Evolutionary conservation across 2,329 filamentous ascomycete species (phyloP).

Genomic region (Torrubiella hemipterigena): DNA sequence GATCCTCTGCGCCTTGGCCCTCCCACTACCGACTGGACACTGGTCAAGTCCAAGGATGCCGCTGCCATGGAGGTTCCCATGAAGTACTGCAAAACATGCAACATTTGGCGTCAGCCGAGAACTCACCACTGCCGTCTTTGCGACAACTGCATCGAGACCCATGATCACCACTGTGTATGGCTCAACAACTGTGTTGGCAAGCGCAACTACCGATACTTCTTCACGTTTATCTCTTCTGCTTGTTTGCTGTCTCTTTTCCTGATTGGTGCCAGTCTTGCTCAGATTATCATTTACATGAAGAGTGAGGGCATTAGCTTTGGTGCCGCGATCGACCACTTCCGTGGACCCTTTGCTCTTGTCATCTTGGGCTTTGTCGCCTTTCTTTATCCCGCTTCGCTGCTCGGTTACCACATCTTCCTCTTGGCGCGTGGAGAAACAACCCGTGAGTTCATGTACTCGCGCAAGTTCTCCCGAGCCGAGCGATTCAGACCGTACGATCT

Average conservation of each 20-base stretch:
- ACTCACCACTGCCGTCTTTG: conserved; percentile 94
- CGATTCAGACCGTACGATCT: conserved; percentile 85
- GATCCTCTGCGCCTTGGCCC: conserved; percentile 75
- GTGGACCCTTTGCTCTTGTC: conserved; percentile 78
- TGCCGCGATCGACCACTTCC: conserved; percentile 55
- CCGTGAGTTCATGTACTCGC: conserved; percentile 87
- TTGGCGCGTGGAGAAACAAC: conserved; percentile 90
- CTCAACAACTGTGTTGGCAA: conserved; percentile 96
- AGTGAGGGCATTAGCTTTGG: conserved; percentile 55
- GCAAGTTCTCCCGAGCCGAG: conserved; percentile 89
- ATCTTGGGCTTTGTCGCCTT: conserved; percentile 67
- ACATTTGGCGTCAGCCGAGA: conserved; percentile 91
- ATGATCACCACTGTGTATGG: conserved; percentile 98
- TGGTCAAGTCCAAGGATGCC: conserved; percentile 72
- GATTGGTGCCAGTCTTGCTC: conserved; percentile 64
- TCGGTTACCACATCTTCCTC: conserved; percentile 82
- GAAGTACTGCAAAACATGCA: conserved; percentile 96
- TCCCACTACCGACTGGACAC: conserved; percentile 84
- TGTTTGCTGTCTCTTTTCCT: conserved; percentile 68
- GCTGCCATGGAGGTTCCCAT: conserved; percentile 96
- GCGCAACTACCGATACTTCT: conserved; percentile 97
- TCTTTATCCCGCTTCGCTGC: conserved; percentile 72
- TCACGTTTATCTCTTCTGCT: conserved; percentile 74
- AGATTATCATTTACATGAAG: conserved; percentile 61
- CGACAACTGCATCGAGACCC: conserved; percentile 93